Percentiles rank a stretch among this genome's conserved stretches.
These are phyloP conservation scores for Sclerotinia subarctica DNA, from an alignment of 2,329 filamentous ascomycete genomes.

Conservation along the genomic window DNA sequence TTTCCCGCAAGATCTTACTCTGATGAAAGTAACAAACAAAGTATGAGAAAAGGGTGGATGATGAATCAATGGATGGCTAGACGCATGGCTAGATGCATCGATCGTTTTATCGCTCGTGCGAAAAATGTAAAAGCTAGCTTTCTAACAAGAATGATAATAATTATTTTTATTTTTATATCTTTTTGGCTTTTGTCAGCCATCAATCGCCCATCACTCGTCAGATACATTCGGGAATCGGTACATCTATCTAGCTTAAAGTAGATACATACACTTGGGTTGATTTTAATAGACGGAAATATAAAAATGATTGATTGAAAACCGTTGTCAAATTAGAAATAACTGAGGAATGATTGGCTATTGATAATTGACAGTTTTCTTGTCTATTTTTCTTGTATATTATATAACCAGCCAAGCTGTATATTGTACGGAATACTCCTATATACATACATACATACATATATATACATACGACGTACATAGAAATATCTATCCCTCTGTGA, in stretches of 20 bases:
- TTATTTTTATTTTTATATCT: not conserved
- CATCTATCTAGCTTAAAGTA: constrained; percentile 1
- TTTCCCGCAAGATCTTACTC: constrained; percentile 2
- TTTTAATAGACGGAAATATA: not conserved
- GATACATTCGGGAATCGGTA: not conserved
- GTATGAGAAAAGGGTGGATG: not conserved
- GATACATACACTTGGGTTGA: not conserved
- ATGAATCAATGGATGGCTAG: not conserved
- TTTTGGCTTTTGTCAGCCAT: not conserved
- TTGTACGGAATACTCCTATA: not conserved
- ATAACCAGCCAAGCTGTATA: not conserved
- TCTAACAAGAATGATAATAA: not conserved
- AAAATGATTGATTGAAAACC: constrained; percentile 4
- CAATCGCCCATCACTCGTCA: not conserved
- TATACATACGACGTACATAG: no score
- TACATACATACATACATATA: no score
- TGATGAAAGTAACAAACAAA: constrained; percentile 3
- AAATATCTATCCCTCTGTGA: not conserved
- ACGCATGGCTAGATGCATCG: not conserved
- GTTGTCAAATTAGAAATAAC: not conserved
- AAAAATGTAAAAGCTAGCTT: not conserved
- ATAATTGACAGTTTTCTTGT: not conserved
- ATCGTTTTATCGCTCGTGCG: not conserved
- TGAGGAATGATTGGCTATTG: not conserved
- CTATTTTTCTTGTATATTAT: not conserved